Percentiles rank a stretch among this genome's conserved stretches.
These are phyloP conservation scores for Xylaria nigripes DNA, from an alignment of 495 filamentous ascomycete genomes.

Conservation along the genomic window DNA sequence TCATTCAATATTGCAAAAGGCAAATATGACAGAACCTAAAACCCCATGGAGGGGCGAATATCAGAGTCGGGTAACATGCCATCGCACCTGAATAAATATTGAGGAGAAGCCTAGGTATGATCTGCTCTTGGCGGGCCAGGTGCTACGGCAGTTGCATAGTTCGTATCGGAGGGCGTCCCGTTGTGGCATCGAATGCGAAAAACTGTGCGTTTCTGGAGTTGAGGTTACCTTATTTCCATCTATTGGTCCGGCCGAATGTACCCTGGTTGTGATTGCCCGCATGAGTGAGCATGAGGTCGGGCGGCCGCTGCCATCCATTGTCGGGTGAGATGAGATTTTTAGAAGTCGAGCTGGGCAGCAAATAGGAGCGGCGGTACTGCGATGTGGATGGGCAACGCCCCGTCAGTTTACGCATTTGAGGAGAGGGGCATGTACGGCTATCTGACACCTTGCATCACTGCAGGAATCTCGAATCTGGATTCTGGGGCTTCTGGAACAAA, in stretches of 20 bases:
- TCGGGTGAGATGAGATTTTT: background rate
- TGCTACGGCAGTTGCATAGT: slow-evolving; percentile 1
- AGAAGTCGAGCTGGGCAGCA: background rate
- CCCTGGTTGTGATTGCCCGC: slow-evolving; percentile 1
- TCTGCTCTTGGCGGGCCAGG: background rate
- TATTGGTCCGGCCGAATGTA: slow-evolving; percentile 4
- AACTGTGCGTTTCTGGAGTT: slow-evolving; percentile 1
- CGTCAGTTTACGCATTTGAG: background rate
- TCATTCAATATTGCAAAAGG: background rate
- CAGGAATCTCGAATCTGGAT: background rate
- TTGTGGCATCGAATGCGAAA: background rate
- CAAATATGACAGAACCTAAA: background rate
- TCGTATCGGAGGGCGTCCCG: slow-evolving; percentile 6
- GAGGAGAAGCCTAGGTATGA: background rate
- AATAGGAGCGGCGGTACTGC: too few relatives aligned
- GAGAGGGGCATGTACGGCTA: background rate
- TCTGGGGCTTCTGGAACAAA: background rate
- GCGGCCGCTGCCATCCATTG: background rate
- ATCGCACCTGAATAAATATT: slow-evolving; percentile 2
- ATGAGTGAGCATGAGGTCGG: slow-evolving; percentile 3
- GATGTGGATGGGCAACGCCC: background rate
- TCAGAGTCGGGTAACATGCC: background rate
- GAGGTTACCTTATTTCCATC: background rate
- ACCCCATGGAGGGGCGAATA: background rate
- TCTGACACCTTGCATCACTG: background rate